These are phyloP conservation scores for Gonapodya prolifera DNA, from an alignment of 192 early-diverging fungal genomes.

Conservation along the genomic window DNA sequence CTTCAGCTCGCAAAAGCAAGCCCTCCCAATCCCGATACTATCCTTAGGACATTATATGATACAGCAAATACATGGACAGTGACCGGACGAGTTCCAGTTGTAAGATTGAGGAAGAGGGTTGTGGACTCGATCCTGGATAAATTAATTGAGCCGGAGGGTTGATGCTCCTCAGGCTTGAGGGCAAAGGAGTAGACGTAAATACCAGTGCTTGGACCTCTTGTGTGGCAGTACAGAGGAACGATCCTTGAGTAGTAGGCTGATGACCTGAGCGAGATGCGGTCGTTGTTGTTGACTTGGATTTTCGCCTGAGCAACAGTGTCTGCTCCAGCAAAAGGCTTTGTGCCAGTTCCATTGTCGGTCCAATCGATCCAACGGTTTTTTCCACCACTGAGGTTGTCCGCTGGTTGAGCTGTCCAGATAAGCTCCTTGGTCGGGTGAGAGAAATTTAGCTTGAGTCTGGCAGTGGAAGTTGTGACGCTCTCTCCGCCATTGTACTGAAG, in stretches of 20 bases:
- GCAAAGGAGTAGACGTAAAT: neutral
- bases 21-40: too few relatives aligned
- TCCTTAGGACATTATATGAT: neutral
- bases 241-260: neutral
- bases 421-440: slow-evolving; percentile 10
- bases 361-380: slow-evolving; percentile 1
- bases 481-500: neutral
- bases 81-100: neutral
- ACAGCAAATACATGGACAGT: neutral
- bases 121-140: neutral
- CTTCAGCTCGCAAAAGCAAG: too few relatives aligned
- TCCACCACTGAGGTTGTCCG: neutral
- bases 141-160: neutral
- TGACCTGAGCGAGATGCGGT: neutral
- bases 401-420: neutral
- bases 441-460: neutral
- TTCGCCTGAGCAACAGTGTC: too few relatives aligned
- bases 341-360: slow-evolving; percentile 1
- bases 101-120: neutral
- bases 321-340: neutral
- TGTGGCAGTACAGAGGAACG: neutral
- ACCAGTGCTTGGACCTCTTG: neutral
- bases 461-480: neutral
- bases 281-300: neutral
- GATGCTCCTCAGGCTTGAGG: neutral